phyloP scores from a whole-genome alignment of 2,329 filamentous ascomycete species.

The Ilyonectria destructans region DNA sequence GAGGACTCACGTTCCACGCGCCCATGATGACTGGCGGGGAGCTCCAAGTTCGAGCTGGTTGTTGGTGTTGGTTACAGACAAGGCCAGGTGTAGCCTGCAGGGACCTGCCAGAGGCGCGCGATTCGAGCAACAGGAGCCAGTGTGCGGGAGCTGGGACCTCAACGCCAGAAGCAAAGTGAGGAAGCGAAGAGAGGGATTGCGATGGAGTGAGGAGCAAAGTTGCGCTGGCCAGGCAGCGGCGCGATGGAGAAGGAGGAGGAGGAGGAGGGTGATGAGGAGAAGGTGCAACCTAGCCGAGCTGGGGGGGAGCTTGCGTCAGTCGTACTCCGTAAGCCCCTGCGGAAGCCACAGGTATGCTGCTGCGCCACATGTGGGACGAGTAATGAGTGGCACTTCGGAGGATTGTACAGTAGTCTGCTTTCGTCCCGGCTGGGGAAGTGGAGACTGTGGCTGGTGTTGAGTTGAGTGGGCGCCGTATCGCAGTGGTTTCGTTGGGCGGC shows the following conservation, averaged over 20 bases:
- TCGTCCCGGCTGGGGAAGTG: conserved; percentile 20
- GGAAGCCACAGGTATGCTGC: conserved; percentile 39
- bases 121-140: conserved; percentile 1
- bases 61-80: conserved; percentile 17
- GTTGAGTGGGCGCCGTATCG: background rate
- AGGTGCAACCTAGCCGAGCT: conserved; percentile 26
- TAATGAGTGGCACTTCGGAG: too few species aligned
- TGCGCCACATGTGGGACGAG: conserved; percentile 26
- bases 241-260: conserved; percentile 41
- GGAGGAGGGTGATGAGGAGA: conserved; percentile 40
- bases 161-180: background rate
- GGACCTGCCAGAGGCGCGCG: conserved; percentile 31
- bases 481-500: background rate
- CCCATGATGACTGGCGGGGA: conserved; percentile 54
- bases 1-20: conserved; percentile 58
- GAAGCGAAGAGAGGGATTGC: conserved; percentile 13
- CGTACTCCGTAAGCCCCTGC: conserved; percentile 5
- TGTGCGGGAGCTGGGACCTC: background rate
- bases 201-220: conserved; percentile 35
- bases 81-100: conserved; percentile 35
- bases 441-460: conserved; percentile 6
- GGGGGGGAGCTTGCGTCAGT: conserved; percentile 49
- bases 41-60: conserved; percentile 36
- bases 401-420: background rate
- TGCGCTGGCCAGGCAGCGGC: conserved; percentile 39